A percentile compares a stretch with the other conserved stretches of the same genome.
These are phyloP conservation scores for Ophioceras dolichostomum DNA, from an alignment of 2,329 filamentous ascomycete species.

Conservation along the genomic window DNA sequence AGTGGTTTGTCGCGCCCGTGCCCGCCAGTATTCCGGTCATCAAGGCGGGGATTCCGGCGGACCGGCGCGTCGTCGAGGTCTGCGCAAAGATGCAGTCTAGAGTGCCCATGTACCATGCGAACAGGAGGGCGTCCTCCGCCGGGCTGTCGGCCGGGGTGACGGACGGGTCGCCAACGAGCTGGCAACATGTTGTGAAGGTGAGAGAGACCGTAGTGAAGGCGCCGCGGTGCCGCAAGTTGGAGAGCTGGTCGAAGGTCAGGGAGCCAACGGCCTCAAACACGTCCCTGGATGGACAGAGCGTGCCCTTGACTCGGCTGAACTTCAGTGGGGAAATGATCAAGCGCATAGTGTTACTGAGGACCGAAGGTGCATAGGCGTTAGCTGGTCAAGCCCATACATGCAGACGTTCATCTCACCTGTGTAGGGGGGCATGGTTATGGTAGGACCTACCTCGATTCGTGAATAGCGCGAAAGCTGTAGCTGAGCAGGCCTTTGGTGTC, in stretches of 20 bases:
- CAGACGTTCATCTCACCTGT: no score
- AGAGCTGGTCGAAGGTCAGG: constrained; percentile 70
- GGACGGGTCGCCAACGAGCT: constrained; percentile 37
- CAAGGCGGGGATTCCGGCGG: constrained; percentile 81
- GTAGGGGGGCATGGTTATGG: not conserved
- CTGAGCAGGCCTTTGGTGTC: constrained; percentile 84
- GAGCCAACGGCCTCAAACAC: constrained; percentile 57
- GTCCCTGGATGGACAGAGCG: constrained; percentile 33
- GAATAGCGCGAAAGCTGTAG: constrained; percentile 90
- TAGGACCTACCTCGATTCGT: constrained; percentile 68
- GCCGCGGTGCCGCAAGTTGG: constrained; percentile 75
- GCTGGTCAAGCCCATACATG: not conserved
- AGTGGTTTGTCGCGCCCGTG: no score
- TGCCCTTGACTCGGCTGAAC: constrained; percentile 27
- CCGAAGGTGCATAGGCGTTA: constrained; percentile 2
- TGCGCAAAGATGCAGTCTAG: constrained; percentile 61
- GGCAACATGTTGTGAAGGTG: constrained; percentile 74
- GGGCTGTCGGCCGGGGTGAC: constrained; percentile 18
- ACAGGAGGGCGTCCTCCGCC: constrained; percentile 35
- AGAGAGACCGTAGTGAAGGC: constrained; percentile 89
- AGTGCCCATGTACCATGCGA: constrained; percentile 60
- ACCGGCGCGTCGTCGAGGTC: constrained; percentile 74
- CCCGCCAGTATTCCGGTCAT: constrained; percentile 73
- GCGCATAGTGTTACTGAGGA: constrained; percentile 56
- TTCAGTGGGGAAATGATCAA: constrained; percentile 43